These are phyloP conservation scores for Phellopilus nigrolimitatus DNA, from an alignment of 1,284 basidiomycete genomes.

Conservation along the genomic window DNA sequence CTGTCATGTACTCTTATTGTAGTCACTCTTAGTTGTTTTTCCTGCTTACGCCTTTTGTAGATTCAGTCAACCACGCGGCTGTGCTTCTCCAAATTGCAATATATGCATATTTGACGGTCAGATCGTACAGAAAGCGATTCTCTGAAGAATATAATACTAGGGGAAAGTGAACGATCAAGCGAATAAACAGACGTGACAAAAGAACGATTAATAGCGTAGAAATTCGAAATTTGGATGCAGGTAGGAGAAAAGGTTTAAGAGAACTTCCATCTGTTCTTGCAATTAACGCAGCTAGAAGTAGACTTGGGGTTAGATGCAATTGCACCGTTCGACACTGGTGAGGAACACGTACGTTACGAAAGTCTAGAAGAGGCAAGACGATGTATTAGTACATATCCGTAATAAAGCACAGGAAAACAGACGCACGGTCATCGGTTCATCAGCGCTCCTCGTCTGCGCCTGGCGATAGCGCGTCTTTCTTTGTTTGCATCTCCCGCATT, in stretches of 20 bases:
- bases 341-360: slow-evolving; percentile 52
- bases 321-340: neutral
- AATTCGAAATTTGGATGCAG: neutral
- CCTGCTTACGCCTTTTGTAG: neutral
- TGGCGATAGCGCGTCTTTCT: slow-evolving; percentile 90
- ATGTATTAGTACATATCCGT: slow-evolving; percentile 30
- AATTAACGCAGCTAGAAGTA: slow-evolving; percentile 15
- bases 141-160: neutral
- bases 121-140: neutral
- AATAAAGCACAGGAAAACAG: slow-evolving; percentile 15
- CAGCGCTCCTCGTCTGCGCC: slow-evolving; percentile 90
- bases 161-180: neutral
- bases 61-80: too few species aligned
- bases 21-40: neutral
- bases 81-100: neutral
- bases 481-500: slow-evolving; percentile 89
- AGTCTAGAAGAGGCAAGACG: slow-evolving; percentile 35
- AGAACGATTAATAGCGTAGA: too few species aligned
- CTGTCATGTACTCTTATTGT: slow-evolving; percentile 11
- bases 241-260: slow-evolving; percentile 10
- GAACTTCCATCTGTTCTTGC: slow-evolving; percentile 19
- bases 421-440: slow-evolving; percentile 94
- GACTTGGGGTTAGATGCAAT: neutral
- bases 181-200: neutral
- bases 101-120: neutral